These are phyloP conservation scores for Hericium alpestre DNA, from an alignment of 768 basidiomycete genomes.

Conservation along the genomic window DNA sequence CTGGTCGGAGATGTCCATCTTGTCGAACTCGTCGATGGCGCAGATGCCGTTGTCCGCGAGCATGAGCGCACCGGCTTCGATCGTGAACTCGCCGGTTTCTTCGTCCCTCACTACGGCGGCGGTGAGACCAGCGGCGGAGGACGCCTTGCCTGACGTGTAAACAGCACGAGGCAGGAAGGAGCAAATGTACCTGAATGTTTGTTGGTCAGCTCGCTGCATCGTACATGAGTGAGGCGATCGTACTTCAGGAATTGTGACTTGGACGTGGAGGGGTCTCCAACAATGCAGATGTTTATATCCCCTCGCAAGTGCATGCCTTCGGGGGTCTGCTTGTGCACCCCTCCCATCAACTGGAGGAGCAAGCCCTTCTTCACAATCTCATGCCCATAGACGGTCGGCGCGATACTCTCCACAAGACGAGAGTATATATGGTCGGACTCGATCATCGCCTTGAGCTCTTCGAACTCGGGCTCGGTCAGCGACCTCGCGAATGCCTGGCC, in stretches of 20 bases:
- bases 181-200: slow-evolving; percentile 72
- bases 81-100: slow-evolving; percentile 98
- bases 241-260: slow-evolving; percentile 99
- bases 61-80: slow-evolving; percentile 98
- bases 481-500: slow-evolving; percentile 80
- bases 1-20: slow-evolving; percentile 98
- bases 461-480: slow-evolving; percentile 87
- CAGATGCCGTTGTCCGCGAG: slow-evolving; percentile 99
- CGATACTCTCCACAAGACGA: slow-evolving; percentile 86
- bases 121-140: slow-evolving; percentile 96
- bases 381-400: slow-evolving; percentile 96
- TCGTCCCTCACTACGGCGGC: slow-evolving; percentile 98
- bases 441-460: slow-evolving; percentile 91
- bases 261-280: slow-evolving; percentile 95
- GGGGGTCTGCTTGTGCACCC: slow-evolving; percentile 90
- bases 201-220: background rate
- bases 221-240: slow-evolving; percentile 17
- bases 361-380: slow-evolving; percentile 99
- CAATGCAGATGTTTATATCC: slow-evolving; percentile 96
- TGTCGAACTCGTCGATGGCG: slow-evolving; percentile 99
- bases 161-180: slow-evolving; percentile 96
- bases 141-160: slow-evolving; percentile 99
- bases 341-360: slow-evolving; percentile 93
- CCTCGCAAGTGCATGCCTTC: slow-evolving; percentile 99
- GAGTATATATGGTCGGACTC: slow-evolving; percentile 91